A percentile compares a stretch with the other conserved stretches of the same genome.
phyloP scores from a whole-genome alignment of 2,329 filamentous ascomycete genomes.

The Drechslera avenae region DNA sequence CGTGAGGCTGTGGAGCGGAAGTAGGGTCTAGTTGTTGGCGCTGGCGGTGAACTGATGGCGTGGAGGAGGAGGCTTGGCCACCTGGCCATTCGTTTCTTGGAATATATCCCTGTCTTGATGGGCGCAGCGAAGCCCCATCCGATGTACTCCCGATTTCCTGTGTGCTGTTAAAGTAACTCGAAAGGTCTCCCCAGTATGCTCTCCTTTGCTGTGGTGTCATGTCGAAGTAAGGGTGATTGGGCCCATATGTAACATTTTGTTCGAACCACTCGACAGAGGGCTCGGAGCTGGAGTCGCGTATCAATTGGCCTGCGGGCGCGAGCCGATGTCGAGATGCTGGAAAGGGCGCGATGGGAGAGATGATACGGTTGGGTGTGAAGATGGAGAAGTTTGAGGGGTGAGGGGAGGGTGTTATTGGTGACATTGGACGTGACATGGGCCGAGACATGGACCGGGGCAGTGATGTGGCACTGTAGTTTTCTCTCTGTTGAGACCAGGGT shows the following conservation, averaged over 20 bases:
- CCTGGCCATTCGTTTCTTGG: no score
- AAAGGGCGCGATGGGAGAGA: background rate
- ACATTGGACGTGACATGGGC: background rate
- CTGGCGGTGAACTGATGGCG: no score
- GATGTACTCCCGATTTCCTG: no score
- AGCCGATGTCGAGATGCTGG: background rate
- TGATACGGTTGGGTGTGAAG: background rate
- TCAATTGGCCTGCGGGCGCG: background rate
- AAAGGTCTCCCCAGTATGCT: background rate
- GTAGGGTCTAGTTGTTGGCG: no score
- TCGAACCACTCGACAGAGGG: background rate
- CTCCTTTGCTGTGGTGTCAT: background rate
- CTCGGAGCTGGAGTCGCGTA: background rate
- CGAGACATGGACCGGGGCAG: no score
- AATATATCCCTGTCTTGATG: no score
- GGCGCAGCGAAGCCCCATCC: no score
- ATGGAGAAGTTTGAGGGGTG: constrained; percentile 1
- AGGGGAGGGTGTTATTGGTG: background rate
- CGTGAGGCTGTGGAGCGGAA: no score
- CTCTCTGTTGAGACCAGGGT: no score
- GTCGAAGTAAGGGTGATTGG: constrained; percentile 2
- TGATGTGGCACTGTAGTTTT: no score
- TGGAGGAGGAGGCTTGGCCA: no score
- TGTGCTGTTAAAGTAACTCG: background rate
- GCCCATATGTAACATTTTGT: background rate